Evolutionary conservation across 345 rosid genomes (phyloP).

Genomic region (Acer negundo): DNA sequence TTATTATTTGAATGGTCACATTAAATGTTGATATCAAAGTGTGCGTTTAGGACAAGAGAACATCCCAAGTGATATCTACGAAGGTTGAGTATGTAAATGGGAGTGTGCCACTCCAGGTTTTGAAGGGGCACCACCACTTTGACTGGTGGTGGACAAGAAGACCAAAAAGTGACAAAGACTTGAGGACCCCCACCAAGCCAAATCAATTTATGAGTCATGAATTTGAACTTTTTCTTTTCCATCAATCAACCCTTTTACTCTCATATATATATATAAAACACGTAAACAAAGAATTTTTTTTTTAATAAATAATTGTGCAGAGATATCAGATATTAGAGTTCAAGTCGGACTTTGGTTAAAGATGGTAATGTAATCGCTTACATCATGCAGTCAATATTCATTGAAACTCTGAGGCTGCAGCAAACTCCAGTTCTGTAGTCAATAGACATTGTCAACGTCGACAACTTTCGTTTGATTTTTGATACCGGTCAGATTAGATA

Average conservation of each 20-base stretch:
- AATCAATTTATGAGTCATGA: too few species aligned
- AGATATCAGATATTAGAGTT: neutral
- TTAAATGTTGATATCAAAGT: too few species aligned
- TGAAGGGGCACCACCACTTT: constrained; percentile 3
- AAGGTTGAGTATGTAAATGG: neutral
- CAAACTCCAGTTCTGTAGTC: neutral
- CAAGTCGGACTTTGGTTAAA: neutral
- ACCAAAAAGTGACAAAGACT: neutral
- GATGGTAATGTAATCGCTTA: neutral
- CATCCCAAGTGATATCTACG: neutral
- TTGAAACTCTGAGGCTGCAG: neutral
- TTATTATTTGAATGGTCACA: too few species aligned
- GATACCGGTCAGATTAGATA: too few species aligned
- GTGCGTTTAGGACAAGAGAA: too few species aligned
- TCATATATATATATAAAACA: too few species aligned
- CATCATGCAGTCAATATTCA: neutral
- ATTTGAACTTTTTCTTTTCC: neutral
- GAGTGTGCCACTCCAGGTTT: neutral
- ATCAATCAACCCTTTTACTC: neutral
- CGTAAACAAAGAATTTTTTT: too few species aligned
- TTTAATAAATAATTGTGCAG: too few species aligned
- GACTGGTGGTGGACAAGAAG: neutral
- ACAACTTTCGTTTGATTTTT: too few species aligned
- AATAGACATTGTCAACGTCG: constrained; percentile 23
- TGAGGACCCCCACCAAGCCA: neutral